phyloP scores from a whole-genome alignment of 192 early-diverging fungal genomes.

The Coemansia sp. region DNA sequence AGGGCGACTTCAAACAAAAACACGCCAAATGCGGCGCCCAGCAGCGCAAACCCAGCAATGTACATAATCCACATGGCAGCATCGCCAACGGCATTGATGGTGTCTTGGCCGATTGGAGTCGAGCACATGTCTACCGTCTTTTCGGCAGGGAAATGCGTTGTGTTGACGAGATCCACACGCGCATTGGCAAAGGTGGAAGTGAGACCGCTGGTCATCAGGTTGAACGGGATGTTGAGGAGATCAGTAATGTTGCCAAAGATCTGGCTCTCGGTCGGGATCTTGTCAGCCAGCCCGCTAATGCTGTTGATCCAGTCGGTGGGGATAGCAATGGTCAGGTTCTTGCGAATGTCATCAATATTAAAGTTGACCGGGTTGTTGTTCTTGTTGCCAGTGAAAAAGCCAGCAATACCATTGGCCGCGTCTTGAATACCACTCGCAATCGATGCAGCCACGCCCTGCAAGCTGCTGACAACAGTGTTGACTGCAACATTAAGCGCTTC shows the following conservation, averaged over 20 bases:
- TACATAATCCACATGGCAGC: conserved; percentile 11
- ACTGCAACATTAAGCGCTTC: conserved; percentile 26
- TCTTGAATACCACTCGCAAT: conserved; percentile 11
- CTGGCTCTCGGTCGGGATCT: conserved; percentile 41
- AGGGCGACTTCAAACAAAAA: conserved; percentile 2
- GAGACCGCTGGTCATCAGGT: conserved; percentile 16
- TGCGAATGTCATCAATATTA: conserved; percentile 19
- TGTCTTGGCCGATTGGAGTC: conserved; percentile 24
- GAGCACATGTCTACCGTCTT: conserved; percentile 22
- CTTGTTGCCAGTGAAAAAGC: conserved; percentile 18
- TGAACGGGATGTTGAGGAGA: conserved; percentile 39
- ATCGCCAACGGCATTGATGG: conserved; percentile 15
- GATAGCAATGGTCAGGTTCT: conserved; percentile 25
- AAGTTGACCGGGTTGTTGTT: conserved; percentile 6
- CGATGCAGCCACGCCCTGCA: conserved; percentile 21
- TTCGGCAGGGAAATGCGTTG: conserved; percentile 10
- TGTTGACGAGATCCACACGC: conserved; percentile 10
- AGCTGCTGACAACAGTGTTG: conserved; percentile 11
- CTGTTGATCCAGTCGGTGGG: conserved; percentile 37
- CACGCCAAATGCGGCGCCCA: conserved; percentile 14
- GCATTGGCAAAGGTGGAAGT: conserved; percentile 7
- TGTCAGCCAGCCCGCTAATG: conserved; percentile 14
- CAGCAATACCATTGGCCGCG: conserved; percentile 11
- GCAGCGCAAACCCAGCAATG: conserved; percentile 16
- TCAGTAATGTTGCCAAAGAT: conserved; percentile 38